Evolutionary conservation across 768 basidiomycete species (phyloP).

Genomic region (Stropharia rugosoannulata): DNA sequence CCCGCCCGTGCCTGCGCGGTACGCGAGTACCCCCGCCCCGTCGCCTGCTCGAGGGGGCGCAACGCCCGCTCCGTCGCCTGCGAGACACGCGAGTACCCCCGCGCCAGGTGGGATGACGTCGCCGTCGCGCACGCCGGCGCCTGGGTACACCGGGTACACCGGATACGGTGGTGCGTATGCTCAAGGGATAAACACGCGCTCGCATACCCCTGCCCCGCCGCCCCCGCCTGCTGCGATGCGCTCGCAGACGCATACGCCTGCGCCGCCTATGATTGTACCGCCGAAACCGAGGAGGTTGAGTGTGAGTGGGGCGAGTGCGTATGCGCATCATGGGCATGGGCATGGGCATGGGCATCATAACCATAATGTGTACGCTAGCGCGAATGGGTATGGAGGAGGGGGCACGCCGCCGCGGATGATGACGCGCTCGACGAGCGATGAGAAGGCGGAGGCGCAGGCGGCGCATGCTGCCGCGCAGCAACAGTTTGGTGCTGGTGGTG

Average conservation of each 20-base stretch:
- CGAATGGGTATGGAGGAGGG: slow-evolving; percentile 10
- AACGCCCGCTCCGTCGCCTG: no score
- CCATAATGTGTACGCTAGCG: no score
- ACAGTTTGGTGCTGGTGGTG: no score
- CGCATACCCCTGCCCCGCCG: slow-evolving; percentile 20
- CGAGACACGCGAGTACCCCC: no score
- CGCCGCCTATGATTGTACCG: slow-evolving; percentile 24
- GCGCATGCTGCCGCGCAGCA: no score
- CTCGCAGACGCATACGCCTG: slow-evolving; percentile 21
- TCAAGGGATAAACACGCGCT: no score
- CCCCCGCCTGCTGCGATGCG: slow-evolving; percentile 14
- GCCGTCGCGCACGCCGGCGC: slow-evolving; percentile 19
- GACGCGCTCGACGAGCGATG: slow-evolving; percentile 61
- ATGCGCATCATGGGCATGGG: neutral
- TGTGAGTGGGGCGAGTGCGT: slow-evolving; percentile 3
- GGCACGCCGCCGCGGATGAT: slow-evolving; percentile 46
- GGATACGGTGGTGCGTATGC: no score
- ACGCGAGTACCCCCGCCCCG: no score
- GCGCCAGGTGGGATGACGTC: slow-evolving; percentile 23
- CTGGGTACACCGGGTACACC: no score
- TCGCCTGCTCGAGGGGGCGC: no score
- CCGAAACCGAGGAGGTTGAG: slow-evolving; percentile 25
- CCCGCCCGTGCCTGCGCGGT: slow-evolving; percentile 16
- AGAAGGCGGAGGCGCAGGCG: slow-evolving; percentile 50
- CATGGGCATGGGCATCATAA: slow-evolving; percentile 16